phyloP scores from a whole-genome alignment of 2,329 filamentous ascomycete species.

The Sporothrix pallida region DNA sequence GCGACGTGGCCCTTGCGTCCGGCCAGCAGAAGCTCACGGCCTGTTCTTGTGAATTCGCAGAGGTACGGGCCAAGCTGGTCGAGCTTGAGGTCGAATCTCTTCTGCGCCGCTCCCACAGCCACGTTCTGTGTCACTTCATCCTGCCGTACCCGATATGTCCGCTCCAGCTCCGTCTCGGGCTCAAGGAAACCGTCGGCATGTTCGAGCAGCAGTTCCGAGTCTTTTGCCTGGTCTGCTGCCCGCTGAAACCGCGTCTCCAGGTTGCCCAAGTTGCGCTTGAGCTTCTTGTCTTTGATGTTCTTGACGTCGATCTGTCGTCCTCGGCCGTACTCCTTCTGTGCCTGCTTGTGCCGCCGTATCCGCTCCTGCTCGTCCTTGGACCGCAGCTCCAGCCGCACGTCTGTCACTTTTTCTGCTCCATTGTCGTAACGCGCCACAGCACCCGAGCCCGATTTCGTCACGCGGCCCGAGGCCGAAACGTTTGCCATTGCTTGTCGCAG shows the following conservation, averaged over 20 bases:
- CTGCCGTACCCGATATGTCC: conserved; percentile 91
- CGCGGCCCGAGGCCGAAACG: neutral
- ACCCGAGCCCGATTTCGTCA: neutral
- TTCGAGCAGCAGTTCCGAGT: conserved; percentile 93
- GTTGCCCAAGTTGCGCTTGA: conserved; percentile 77
- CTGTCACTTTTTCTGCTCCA: conserved; percentile 58
- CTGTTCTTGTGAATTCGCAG: conserved; percentile 88
- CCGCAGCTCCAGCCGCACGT: conserved; percentile 58
- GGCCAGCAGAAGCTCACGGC: conserved; percentile 80
- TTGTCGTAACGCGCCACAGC: conserved; percentile 45
- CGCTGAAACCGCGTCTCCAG: conserved; percentile 84
- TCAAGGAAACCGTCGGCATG: conserved; percentile 86
- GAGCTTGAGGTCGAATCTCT: conserved; percentile 87
- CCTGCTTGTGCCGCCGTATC: conserved; percentile 61
- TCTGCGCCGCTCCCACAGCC: conserved; percentile 83
- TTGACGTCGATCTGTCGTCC: conserved; percentile 72
- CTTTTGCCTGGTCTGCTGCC: conserved; percentile 83
- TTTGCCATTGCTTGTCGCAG: neutral
- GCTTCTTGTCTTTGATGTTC: conserved; percentile 84
- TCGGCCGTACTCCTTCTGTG: conserved; percentile 81
- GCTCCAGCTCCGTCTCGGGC: conserved; percentile 84
- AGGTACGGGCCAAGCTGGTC: conserved; percentile 84
- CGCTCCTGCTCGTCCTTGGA: conserved; percentile 59
- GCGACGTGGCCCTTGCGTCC: conserved; percentile 94
- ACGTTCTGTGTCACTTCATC: conserved; percentile 79